Percentiles rank a stretch among this genome's conserved stretches.
Conservation (phyloP, 345 rosid genomes). For the Eucalyptus sp. region DNA sequence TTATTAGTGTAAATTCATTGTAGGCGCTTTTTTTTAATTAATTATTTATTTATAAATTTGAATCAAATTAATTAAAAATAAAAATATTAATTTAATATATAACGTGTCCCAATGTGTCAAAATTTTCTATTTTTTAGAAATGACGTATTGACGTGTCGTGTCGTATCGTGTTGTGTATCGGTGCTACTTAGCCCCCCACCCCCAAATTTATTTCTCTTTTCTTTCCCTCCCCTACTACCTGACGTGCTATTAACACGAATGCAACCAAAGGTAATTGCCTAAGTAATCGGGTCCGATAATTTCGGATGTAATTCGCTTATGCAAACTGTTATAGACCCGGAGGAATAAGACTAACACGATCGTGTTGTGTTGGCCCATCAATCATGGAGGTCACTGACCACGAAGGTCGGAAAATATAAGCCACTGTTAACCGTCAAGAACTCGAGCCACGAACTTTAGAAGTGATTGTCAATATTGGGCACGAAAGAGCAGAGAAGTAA, state of each 20-base stretch:
- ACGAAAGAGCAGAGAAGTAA: background rate
- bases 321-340: background rate
- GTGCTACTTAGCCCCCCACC: no score
- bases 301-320: background rate
- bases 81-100: no score
- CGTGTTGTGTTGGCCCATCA: background rate
- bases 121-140: no score
- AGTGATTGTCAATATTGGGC: background rate
- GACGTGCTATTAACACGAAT: accelerated
- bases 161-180: no score
- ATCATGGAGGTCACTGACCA: background rate
- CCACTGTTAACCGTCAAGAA: background rate
- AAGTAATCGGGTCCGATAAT: background rate
- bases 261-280: background rate
- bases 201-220: no score
- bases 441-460: background rate
- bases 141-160: no score
- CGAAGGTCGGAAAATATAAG: background rate
- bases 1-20: no score
- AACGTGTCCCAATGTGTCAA: no score
- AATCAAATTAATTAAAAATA: no score
- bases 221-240: no score
- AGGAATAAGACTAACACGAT: background rate
- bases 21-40: no score
- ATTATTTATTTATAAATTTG: no score